These are phyloP conservation scores for Dentipellis fragilis DNA, from an alignment of 768 basidiomycete species.

Conservation along the genomic window DNA sequence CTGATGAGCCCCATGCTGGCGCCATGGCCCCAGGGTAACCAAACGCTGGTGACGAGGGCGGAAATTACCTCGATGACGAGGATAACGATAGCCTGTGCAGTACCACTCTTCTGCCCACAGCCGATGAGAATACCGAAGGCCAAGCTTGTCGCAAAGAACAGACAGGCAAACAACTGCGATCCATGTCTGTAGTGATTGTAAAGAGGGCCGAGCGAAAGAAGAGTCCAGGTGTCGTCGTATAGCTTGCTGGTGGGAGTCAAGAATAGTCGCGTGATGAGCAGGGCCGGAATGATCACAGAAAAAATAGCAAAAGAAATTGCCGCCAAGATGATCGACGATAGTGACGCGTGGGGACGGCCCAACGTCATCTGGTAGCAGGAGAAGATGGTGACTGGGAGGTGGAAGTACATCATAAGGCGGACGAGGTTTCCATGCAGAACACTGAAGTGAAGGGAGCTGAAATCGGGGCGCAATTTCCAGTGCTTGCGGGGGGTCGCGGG, in stretches of 20 bases:
- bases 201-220: constrained; percentile 82
- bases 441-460: constrained; percentile 72
- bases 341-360: constrained; percentile 36
- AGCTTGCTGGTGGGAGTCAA: constrained; percentile 80
- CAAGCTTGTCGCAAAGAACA: constrained; percentile 76
- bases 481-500: constrained; percentile 23
- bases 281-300: constrained; percentile 65
- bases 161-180: constrained; percentile 77
- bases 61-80: constrained; percentile 81
- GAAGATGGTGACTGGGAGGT: constrained; percentile 89
- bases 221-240: constrained; percentile 89
- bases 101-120: constrained; percentile 82
- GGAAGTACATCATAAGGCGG: constrained; percentile 84
- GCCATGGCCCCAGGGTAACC: constrained; percentile 95
- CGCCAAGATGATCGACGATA: constrained; percentile 66
- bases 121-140: constrained; percentile 80
- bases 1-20: constrained; percentile 95
- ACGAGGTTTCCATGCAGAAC: constrained; percentile 86
- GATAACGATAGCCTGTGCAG: constrained; percentile 84
- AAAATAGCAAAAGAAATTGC: constrained; percentile 73
- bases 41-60: constrained; percentile 82
- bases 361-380: constrained; percentile 79
- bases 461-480: constrained; percentile 48
- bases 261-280: constrained; percentile 69
- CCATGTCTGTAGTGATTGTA: constrained; percentile 94